Percentiles rank a stretch among this genome's conserved stretches.
Evolutionary conservation across 169 alveolate genomes (phyloP).

Genomic region (Amoebophrya sp.): DNA sequence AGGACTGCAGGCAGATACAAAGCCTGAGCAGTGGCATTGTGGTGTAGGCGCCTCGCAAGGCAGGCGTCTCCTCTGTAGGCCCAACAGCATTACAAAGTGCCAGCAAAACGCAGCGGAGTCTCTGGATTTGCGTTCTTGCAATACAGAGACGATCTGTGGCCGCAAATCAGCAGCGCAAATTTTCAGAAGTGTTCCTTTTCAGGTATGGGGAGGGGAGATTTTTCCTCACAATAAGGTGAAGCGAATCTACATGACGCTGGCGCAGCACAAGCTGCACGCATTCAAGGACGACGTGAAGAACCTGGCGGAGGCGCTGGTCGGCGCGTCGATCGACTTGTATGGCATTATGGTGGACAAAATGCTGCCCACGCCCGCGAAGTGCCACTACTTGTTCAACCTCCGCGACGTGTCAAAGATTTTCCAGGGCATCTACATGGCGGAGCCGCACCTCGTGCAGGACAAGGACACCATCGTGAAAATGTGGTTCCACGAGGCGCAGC

Average conservation of each 20-base stretch:
- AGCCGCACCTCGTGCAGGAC: slow-evolving; percentile 69
- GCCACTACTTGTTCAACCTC: slow-evolving; percentile 88
- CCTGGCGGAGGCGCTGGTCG: slow-evolving; percentile 66
- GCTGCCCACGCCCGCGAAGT: slow-evolving; percentile 85
- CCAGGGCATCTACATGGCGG: slow-evolving; percentile 79
- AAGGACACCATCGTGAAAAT: slow-evolving; percentile 68
- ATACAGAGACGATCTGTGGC: too few relatives aligned
- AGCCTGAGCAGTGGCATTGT: too few relatives aligned
- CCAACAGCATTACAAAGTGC: too few relatives aligned
- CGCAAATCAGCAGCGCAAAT: too few relatives aligned
- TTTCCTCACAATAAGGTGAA: too few relatives aligned
- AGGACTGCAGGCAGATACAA: too few relatives aligned
- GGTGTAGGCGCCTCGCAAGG: slow-evolving; percentile 57
- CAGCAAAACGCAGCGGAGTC: too few relatives aligned
- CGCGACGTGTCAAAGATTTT: slow-evolving; percentile 86
- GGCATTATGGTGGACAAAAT: slow-evolving; percentile 61
- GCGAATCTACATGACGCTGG: slow-evolving; percentile 71
- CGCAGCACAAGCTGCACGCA: slow-evolving; percentile 46
- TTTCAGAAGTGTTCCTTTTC: too few relatives aligned
- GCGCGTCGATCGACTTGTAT: slow-evolving; percentile 41
- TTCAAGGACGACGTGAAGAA: slow-evolving; percentile 54
- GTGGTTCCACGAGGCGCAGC: slow-evolving; percentile 86
- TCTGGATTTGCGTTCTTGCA: too few relatives aligned
- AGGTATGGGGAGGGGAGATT: too few relatives aligned
- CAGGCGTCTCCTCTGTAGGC: slow-evolving; percentile 35